Conservation (phyloP, 352 stramenopile genomes). For the Pythium rhizo-oryzae region DNA sequence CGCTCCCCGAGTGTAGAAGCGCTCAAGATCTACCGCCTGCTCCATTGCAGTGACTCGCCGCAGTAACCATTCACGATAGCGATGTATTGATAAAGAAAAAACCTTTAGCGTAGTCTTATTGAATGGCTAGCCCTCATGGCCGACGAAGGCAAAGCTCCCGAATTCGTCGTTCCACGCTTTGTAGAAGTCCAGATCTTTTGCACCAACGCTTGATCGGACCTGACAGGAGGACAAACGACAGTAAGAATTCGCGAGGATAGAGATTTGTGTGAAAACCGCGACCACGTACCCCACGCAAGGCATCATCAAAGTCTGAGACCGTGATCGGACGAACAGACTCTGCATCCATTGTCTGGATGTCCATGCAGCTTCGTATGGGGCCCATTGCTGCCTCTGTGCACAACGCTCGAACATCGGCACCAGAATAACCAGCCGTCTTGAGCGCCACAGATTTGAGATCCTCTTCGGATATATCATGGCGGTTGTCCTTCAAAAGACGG, state of each 20-base stretch:
- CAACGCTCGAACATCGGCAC: constrained; percentile 97
- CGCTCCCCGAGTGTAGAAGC: constrained; percentile 1
- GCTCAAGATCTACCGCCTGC: background rate
- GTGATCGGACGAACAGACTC: constrained; percentile 94
- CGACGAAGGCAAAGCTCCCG: constrained; percentile 87
- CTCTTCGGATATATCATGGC: constrained; percentile 83
- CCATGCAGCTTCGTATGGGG: constrained; percentile 86
- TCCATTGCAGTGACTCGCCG: background rate
- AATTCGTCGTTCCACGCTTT: constrained; percentile 94
- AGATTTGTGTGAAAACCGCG: background rate
- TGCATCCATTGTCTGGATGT: constrained; percentile 90
- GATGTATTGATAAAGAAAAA: constrained; percentile 14
- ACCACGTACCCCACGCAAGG: constrained; percentile 77
- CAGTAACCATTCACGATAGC: background rate
- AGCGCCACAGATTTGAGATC: constrained; percentile 91
- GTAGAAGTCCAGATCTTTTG: constrained; percentile 95
- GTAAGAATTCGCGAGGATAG: background rate
- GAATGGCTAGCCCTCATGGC: constrained; percentile 47
- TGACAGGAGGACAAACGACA: constrained; percentile 16
- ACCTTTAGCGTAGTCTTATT: background rate
- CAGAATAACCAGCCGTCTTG: constrained; percentile 94
- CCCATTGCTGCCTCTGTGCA: constrained; percentile 98
- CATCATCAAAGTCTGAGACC: constrained; percentile 95
- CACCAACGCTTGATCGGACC: constrained; percentile 95
- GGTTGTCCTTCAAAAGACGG: constrained; percentile 94